Evolutionary conservation across 2,329 filamentous ascomycete genomes (phyloP), one percentile per base, ranked within the genome.

Genomic region (Aspergillus terreus): DNA sequence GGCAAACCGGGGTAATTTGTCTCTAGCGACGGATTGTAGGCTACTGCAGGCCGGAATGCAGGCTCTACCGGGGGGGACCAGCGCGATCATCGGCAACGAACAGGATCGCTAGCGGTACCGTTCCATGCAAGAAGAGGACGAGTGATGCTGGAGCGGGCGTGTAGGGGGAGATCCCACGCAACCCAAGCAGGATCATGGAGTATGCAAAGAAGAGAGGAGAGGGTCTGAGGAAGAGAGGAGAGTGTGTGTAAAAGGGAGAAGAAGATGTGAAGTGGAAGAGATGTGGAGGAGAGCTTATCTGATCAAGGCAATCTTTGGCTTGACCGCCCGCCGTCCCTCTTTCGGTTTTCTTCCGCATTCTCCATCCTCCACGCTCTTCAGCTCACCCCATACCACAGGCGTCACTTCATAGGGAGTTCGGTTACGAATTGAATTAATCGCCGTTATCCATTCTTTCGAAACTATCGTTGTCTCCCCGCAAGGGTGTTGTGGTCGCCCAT

Each of bases 21-120:
- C 54, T 59, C 60, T 58, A 30, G 54, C 50, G 52, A 65, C 51
- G 55, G 57, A 47, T 57, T 60, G 63, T 58, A 68, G 62, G 56
- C 63, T 62, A 57, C 63, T 68, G 66, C 65, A 65, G 63, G 62
- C 53, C 46, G 59, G 51, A 62, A 61, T 65, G 67, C 64, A 66
- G 64, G 63, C 61, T 64, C 66, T 60, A 62, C 60, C 48, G 19
- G 60, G 50, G 44, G 63, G 48, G 51, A 55, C 65, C 59, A 66
- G 58, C 56, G 61, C 44, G 56, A 65, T 60, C 69, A 71, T 71
- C 58, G 56, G 58, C 57, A 57, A 55, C 55, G 55, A 56, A 47
- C 45, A 55, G 51, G 54, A 58, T 58, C 56, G 49, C 54, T 52
- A 55, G 57, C 51, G 52, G 51, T 49, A 51, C 53, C 53, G 40